phyloP scores from a whole-genome alignment of 257 asterid species.

The Solanum tarijense region DNA sequence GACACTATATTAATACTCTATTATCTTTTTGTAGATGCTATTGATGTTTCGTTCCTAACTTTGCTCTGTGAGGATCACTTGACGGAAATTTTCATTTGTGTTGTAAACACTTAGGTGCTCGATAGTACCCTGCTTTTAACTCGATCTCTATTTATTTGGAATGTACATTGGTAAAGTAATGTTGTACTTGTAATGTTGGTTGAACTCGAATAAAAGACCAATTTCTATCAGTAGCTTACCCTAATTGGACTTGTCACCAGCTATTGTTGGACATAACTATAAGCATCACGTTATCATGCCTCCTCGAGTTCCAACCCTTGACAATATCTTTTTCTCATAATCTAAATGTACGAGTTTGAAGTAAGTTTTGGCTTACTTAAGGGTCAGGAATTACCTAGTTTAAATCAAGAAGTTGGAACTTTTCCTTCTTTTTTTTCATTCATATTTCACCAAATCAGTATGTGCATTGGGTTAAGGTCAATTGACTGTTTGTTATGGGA shows the following conservation, averaged over 20 bases:
- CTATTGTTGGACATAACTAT: not conserved
- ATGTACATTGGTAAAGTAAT: not conserved
- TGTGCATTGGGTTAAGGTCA: not conserved
- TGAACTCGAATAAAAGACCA: not conserved
- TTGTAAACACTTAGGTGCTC: not conserved
- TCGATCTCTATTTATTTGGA: not conserved
- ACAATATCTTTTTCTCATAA: not conserved
- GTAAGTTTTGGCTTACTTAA: not conserved
- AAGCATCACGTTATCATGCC: not conserved
- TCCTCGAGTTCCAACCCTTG: not conserved
- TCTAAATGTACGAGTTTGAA: not conserved
- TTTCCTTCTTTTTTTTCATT: not conserved
- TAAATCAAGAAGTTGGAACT: not conserved
- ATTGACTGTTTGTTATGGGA: not conserved
- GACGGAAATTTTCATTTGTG: not conserved
- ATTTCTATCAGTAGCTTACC: not conserved
- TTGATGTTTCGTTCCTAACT: not conserved
- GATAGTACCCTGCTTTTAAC: not conserved
- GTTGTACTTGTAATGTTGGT: not conserved
- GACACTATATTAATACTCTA: not conserved
- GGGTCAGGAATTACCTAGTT: not conserved
- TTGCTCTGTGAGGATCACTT: not conserved
- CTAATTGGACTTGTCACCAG: not conserved
- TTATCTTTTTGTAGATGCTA: not conserved
- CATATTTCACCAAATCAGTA: not conserved